Base-by-base conservation (phyloP, 2,329 filamentous ascomycete genomes). In the Balansia obtecta region DNA sequence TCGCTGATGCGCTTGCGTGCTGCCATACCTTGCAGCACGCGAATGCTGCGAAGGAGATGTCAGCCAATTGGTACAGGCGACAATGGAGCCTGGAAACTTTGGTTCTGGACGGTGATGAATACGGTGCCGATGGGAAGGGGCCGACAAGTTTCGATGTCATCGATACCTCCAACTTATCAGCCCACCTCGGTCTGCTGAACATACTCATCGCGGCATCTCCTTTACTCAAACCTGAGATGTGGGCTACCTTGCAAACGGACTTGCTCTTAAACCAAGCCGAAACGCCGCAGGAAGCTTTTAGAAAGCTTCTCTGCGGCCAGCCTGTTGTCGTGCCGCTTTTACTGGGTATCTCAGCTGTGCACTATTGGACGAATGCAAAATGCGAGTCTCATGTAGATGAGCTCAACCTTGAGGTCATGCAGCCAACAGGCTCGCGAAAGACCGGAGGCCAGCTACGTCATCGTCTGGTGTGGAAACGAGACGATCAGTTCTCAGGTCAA, bases 101-200 rank as follows among this genome's bases (percentile, higher is more conserved):
- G 3, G 51, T 60, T 1, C 63, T 82, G 4, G 70, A 77, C 45
- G 44, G 58, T 1, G 53, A 52, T 1, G 65, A 68, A 3, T 80
- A 79, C 54, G 59, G 61, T 2, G 54, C 55, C 3, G 49, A 48
- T 7, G 58, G 59, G 2, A 46, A 50, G 13, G 71, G 66, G 0
- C 72, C 75, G 0, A 61, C 55, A 4, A 43, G 50, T 3, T 83
- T 82, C 55, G 71, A 81, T 56, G 65, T 75, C 4, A 75, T 83
- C 49, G 77, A 83, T 53, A 79, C 76, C 0, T 70, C 69, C 2
- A 70, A 72, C 45, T 57, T 72, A 2, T 59, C 63, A 4, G 69
- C 70, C 41, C 67, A 69, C 37, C 60, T 72, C 11, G 68, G 65
- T 1, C 56, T 64, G 2, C 53, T 72, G 15, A 64, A 68, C 20